Evolutionary conservation across 192 early-diverging fungal genomes (phyloP).

Genomic region (Jimgerdemannia flammicorona): DNA sequence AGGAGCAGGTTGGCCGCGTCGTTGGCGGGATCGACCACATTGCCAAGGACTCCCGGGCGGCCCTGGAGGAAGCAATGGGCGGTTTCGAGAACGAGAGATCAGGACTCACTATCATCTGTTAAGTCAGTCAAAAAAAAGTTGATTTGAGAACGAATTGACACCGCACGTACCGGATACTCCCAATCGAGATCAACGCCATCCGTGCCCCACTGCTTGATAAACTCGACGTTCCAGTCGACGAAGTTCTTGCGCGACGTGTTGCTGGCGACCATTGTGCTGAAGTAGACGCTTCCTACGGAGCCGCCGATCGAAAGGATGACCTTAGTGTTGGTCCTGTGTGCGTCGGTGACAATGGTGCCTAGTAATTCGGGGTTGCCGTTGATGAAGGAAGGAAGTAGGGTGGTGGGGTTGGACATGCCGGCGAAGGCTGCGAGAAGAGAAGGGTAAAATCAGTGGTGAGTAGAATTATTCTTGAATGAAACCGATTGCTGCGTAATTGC

Average conservation of each 20-base stretch:
- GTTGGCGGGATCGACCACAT: constrained; percentile 6
- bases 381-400: constrained; percentile 29
- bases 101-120: too few species aligned
- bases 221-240: constrained; percentile 10
- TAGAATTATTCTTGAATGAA: too few species aligned
- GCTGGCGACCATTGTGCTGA: constrained; percentile 53
- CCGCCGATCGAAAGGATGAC: constrained; percentile 65
- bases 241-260: constrained; percentile 39
- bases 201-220: constrained; percentile 8
- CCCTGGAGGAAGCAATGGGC: constrained; percentile 5
- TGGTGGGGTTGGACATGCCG: constrained; percentile 35
- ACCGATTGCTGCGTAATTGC: too few species aligned
- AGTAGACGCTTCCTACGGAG: constrained; percentile 68
- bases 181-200: constrained; percentile 17
- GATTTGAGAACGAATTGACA: background rate
- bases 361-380: constrained; percentile 18
- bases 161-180: constrained; percentile 2
- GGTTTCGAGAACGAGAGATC: too few species aligned
- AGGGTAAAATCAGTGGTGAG: background rate
- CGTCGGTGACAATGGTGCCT: constrained; percentile 41
- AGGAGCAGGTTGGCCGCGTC: constrained; percentile 5
- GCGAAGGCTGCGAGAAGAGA: constrained; percentile 35
- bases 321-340: constrained; percentile 42
- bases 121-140: too few species aligned
- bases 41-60: constrained; percentile 1